phyloP scores from a whole-genome alignment of 2,329 filamentous ascomycete species.

The Fusarium cyanostomum region DNA sequence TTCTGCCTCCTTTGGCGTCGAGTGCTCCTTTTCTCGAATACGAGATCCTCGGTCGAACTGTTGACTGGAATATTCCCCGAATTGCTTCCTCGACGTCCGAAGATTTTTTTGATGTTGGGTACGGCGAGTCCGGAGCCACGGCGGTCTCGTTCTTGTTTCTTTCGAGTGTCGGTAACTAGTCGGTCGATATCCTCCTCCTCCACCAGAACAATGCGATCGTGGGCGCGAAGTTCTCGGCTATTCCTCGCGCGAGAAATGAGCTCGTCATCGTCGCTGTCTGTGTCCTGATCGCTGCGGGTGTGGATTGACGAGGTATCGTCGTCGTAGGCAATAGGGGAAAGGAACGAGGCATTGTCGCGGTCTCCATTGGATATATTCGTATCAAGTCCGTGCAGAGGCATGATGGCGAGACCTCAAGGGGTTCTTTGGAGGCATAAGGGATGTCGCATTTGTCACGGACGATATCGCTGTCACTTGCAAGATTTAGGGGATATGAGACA shows the following conservation, averaged over 20 bases:
- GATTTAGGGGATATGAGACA: slow-evolving; percentile 35
- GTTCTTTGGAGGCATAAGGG: slow-evolving; percentile 28
- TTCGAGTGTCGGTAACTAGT: slow-evolving; percentile 63
- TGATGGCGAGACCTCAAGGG: slow-evolving; percentile 27
- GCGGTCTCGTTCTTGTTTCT: slow-evolving; percentile 60
- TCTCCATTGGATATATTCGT: slow-evolving; percentile 30
- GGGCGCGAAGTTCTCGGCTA: slow-evolving; percentile 73
- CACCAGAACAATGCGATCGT: slow-evolving; percentile 75
- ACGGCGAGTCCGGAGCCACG: slow-evolving; percentile 60
- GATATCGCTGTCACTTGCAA: slow-evolving; percentile 15
- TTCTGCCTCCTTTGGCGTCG: slow-evolving; percentile 61
- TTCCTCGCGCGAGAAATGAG: slow-evolving; percentile 72
- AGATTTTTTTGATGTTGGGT: slow-evolving; percentile 60
- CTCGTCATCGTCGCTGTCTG: slow-evolving; percentile 79
- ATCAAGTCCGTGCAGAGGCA: slow-evolving; percentile 39
- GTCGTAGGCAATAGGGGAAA: slow-evolving; percentile 72
- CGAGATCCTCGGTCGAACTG: slow-evolving; percentile 60
- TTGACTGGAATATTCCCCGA: slow-evolving; percentile 49
- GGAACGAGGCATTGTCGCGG: slow-evolving; percentile 57
- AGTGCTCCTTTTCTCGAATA: slow-evolving; percentile 59
- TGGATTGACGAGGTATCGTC: slow-evolving; percentile 74
- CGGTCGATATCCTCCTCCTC: slow-evolving; percentile 78
- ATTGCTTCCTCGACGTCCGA: slow-evolving; percentile 51
- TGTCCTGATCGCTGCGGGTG: slow-evolving; percentile 76
- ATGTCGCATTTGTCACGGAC: slow-evolving; percentile 13